Percentiles rank a stretch among this genome's conserved stretches.
phyloP scores from a whole-genome alignment of 2,329 filamentous ascomycete genomes.

The Thermochaetoides dissita region DNA sequence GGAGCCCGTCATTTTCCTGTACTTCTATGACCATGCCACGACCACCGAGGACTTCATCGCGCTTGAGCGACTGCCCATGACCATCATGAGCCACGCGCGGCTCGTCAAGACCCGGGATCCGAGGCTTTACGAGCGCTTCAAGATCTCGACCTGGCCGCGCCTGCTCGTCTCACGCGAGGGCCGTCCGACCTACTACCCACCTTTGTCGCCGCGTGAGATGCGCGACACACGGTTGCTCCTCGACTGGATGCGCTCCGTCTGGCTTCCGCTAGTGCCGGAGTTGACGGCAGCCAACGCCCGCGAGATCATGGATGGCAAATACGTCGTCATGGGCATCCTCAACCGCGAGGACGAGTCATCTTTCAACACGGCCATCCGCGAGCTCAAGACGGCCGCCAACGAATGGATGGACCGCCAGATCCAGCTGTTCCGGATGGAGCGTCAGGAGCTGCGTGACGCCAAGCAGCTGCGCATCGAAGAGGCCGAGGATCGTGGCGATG shows the following conservation, averaged over 20 bases:
- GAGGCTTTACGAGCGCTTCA: slow-evolving; percentile 66
- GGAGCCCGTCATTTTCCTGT: slow-evolving; percentile 91
- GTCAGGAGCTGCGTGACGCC: slow-evolving; percentile 82
- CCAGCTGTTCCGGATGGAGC: slow-evolving; percentile 78
- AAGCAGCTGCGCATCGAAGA: slow-evolving; percentile 95
- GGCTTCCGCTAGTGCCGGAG: slow-evolving; percentile 91
- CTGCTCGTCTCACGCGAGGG: slow-evolving; percentile 80
- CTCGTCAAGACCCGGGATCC: slow-evolving; percentile 81
- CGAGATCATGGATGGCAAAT: slow-evolving; percentile 88
- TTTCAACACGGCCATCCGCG: slow-evolving; percentile 64
- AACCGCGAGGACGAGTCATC: slow-evolving; percentile 67
- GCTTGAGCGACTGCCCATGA: slow-evolving; percentile 72
- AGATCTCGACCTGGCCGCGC: slow-evolving; percentile 94
- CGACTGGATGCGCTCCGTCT: slow-evolving; percentile 89
- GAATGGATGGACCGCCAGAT: slow-evolving; percentile 98
- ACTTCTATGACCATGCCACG: slow-evolving; percentile 94
- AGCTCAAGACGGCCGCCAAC: slow-evolving; percentile 87
- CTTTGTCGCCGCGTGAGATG: slow-evolving; percentile 81
- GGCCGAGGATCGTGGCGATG: slow-evolving; percentile 82
- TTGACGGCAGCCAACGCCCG: slow-evolving; percentile 79
- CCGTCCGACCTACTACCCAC: slow-evolving; percentile 78
- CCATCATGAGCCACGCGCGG: slow-evolving; percentile 79
- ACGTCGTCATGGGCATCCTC: slow-evolving; percentile 85
- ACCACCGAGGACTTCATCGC: slow-evolving; percentile 84
- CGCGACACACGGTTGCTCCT: slow-evolving; percentile 69